Conservation (phyloP, 2,329 filamentous ascomycete species). For the Neoarthrinium moseri region DNA sequence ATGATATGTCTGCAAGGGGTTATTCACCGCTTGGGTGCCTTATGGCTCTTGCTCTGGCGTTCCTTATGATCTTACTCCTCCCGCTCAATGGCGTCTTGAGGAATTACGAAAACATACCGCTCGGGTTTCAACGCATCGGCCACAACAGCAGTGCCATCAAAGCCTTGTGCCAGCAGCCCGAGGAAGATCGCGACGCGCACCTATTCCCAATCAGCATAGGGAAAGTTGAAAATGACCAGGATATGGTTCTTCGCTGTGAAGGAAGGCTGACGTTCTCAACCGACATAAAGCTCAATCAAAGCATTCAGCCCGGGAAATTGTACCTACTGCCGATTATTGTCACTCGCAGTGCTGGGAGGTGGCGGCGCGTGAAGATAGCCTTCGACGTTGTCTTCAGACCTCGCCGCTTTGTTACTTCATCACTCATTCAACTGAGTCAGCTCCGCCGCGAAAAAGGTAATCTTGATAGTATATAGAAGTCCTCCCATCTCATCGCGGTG, state of each 20-base stretch:
- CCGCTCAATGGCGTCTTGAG: background rate
- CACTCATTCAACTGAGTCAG: no score
- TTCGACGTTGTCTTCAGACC: no score
- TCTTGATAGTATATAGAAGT: no score
- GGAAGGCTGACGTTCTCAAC: background rate
- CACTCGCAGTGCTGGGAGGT: no score
- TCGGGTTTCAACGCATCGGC: background rate
- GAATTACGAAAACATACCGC: background rate
- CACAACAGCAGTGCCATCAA: background rate
- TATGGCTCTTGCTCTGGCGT: background rate
- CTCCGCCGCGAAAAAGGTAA: no score
- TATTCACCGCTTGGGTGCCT: background rate
- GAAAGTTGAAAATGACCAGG: background rate
- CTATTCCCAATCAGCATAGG: constrained; percentile 1
- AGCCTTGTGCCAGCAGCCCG: background rate
- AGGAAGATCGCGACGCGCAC: background rate
- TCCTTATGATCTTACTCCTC: background rate
- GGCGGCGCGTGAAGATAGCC: no score
- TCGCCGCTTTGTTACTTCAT: no score
- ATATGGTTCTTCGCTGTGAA: background rate
- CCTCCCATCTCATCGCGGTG: no score
- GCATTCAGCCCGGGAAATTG: constrained; percentile 19
- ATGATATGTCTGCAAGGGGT: background rate
- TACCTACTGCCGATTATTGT: constrained; percentile 25
- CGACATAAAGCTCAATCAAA: constrained; percentile 12